Percentiles rank a stretch among this genome's conserved stretches.
Conservation (phyloP, 768 basidiomycete genomes). For the Tulasnella sp. region DNA sequence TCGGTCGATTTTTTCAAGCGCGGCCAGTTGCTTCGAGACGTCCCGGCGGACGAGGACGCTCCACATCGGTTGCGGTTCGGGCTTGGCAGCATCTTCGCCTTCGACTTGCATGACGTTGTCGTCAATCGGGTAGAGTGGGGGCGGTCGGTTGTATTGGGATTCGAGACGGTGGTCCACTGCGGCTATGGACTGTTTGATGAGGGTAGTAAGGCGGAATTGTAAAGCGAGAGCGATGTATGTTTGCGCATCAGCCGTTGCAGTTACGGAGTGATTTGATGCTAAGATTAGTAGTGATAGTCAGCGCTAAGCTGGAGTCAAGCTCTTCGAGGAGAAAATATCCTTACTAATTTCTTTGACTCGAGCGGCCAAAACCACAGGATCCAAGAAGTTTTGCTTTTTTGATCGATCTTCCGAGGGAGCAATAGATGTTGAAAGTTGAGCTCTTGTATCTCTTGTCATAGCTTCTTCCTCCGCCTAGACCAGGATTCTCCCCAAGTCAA, state of each 20-base stretch:
- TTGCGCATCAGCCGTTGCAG: conserved; percentile 65
- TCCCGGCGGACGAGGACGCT: conserved; percentile 70
- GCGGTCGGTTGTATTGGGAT: conserved; percentile 62
- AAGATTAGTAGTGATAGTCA: neutral
- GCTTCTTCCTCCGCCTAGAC: conserved; percentile 76
- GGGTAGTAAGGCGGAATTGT: conserved; percentile 65
- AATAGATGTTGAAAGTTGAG: conserved; percentile 35
- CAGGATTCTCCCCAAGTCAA: neutral
- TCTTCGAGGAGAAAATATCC: neutral
- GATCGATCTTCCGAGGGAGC: conserved; percentile 61
- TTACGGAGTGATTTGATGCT: conserved; percentile 60
- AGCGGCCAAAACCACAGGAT: conserved; percentile 57
- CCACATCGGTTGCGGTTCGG: conserved; percentile 65
- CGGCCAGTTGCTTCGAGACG: conserved; percentile 69
- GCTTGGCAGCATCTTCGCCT: neutral
- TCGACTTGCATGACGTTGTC: conserved; percentile 12
- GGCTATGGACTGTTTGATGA: conserved; percentile 61
- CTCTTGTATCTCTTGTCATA: conserved; percentile 49
- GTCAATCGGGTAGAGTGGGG: conserved; percentile 61
- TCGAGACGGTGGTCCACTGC: conserved; percentile 67
- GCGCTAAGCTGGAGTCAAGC: neutral
- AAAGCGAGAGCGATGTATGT: conserved; percentile 77
- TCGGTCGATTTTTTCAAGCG: conserved; percentile 71
- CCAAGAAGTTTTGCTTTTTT: conserved; percentile 72
- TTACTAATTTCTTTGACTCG: conserved; percentile 59